Conservation (phyloP, 2,329 filamentous ascomycete species). For the Piedraia hortae region DNA sequence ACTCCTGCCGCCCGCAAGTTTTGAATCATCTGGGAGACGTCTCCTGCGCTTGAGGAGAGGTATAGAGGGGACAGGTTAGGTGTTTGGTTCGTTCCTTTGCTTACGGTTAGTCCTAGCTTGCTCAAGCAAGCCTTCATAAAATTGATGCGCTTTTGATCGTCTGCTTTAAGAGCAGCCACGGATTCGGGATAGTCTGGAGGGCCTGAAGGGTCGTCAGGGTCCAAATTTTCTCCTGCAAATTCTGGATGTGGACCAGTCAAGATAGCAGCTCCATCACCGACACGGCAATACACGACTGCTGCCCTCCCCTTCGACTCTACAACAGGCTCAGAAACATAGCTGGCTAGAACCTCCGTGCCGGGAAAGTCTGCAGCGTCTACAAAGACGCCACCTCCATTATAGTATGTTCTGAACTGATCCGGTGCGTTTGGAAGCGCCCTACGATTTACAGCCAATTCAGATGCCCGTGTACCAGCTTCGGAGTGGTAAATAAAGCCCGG, state of each 20-base stretch:
- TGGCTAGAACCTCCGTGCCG: conserved; percentile 58
- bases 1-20: conserved; percentile 38
- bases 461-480: conserved; percentile 55
- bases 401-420: conserved; percentile 47
- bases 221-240: conserved; percentile 62
- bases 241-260: conserved; percentile 82
- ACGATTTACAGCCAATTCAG: conserved; percentile 35
- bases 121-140: conserved; percentile 57
- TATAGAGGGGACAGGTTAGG: conserved; percentile 63
- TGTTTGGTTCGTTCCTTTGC: conserved; percentile 33
- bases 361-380: conserved; percentile 41
- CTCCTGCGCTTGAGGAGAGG: conserved; percentile 40
- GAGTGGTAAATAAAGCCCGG: conserved; percentile 72
- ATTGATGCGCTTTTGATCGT: conserved; percentile 39
- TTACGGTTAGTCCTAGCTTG: conserved; percentile 61
- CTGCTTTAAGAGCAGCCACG: conserved; percentile 35
- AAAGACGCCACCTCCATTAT: conserved; percentile 86
- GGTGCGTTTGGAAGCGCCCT: conserved; percentile 26
- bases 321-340: conserved; percentile 44
- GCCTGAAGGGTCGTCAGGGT: conserved; percentile 28
- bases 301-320: conserved; percentile 39
- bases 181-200: conserved; percentile 43
- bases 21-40: conserved; percentile 39
- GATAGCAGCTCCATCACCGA: conserved; percentile 54
- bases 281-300: conserved; percentile 56